Base-by-base conservation (phyloP, 345 rosid genomes). In the Gossypium thurberi region DNA sequence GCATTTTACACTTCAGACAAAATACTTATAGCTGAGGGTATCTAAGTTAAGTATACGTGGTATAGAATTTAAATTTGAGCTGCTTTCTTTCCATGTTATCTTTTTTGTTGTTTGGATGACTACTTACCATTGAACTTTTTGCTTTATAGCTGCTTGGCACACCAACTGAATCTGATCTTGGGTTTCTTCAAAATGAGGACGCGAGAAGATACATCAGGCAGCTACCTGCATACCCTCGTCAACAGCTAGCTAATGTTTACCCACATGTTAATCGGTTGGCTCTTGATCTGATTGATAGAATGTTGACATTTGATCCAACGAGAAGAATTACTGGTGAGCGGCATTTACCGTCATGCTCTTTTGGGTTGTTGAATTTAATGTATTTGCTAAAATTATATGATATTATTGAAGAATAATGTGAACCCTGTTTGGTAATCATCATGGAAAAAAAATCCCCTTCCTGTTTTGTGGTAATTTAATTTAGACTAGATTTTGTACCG, bases 261-360 rank as follows among this genome's bases (percentile, higher is more conserved):
- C 84, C 99, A 11, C 91, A 86, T 83, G 89, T 95, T 77, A 78
- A 88, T 76, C 92, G 91, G 2, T 17, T 82, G 77, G 97, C 97
- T 33, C 86, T 93, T 75, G 99, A 95, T 82, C 88, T 95, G 13
- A 77, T 93, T 60, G 97, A 91, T 17, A 86, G 72, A 84, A 91
- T 95, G 99, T 72, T 95, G 78, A 87, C 98, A 61, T 93, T 93
- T 81, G 98, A 95, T 80, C 99, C 99, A 17, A 81, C 86, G 10
- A 89, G 20, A 88, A 88, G 99, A 87, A 92, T 95, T 74, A 92
- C 98, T 63, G 99, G 99, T 90, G 76, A 82, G 84, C 81, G 23
- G 14, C 40, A 10, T 25, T 50, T 50, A 15, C 17, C 3, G 18
- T 28, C 12, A 44, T 17, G 66, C n/a, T 46, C 52, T 28, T 44